Evolutionary conservation across 1,139 yeast species (phyloP).

Genomic region (Candida glucosophila): DNA sequence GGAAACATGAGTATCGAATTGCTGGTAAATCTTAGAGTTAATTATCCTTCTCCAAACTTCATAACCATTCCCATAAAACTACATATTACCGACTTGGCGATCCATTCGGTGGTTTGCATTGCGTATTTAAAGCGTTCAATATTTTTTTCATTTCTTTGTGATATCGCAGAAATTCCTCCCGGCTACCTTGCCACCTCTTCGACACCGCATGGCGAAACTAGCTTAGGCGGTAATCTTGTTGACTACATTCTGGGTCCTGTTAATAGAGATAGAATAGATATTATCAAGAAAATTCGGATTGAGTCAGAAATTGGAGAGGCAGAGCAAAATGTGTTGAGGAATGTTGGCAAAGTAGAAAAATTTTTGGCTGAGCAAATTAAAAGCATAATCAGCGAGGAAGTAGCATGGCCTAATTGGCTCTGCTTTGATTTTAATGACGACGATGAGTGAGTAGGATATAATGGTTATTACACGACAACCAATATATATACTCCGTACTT

Average conservation of each 20-base stretch:
- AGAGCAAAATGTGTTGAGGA: slow-evolving; percentile 55
- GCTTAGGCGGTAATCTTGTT: slow-evolving; percentile 38
- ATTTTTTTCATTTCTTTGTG: slow-evolving; percentile 51
- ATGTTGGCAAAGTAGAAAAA: slow-evolving; percentile 88
- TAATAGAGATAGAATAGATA: slow-evolving; percentile 61
- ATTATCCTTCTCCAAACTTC: slow-evolving; percentile 84
- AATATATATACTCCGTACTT: no score
- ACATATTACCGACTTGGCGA: slow-evolving; percentile 63
- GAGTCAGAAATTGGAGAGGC: slow-evolving; percentile 89
- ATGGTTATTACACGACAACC: no score
- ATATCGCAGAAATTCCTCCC: slow-evolving; percentile 39
- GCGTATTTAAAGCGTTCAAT: slow-evolving; percentile 52
- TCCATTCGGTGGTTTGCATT: slow-evolving; percentile 72
- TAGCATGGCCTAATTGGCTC: slow-evolving; percentile 98
- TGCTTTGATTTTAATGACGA: slow-evolving; percentile 57
- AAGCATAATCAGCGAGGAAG: slow-evolving; percentile 65
- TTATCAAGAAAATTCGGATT: slow-evolving; percentile 66
- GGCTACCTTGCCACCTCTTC: slow-evolving; percentile 21
- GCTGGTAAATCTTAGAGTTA: slow-evolving; percentile 68
- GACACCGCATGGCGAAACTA: slow-evolving; percentile 3
- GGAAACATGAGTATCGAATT: slow-evolving; percentile 74
- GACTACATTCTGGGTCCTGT: slow-evolving; percentile 26
- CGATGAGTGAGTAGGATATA: slow-evolving; percentile 12
- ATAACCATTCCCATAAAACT: slow-evolving; percentile 79
- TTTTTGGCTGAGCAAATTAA: slow-evolving; percentile 74